Evolutionary conservation across 1,139 yeast species (phyloP).

Genomic region (Sugiyamaella pinicola): DNA sequence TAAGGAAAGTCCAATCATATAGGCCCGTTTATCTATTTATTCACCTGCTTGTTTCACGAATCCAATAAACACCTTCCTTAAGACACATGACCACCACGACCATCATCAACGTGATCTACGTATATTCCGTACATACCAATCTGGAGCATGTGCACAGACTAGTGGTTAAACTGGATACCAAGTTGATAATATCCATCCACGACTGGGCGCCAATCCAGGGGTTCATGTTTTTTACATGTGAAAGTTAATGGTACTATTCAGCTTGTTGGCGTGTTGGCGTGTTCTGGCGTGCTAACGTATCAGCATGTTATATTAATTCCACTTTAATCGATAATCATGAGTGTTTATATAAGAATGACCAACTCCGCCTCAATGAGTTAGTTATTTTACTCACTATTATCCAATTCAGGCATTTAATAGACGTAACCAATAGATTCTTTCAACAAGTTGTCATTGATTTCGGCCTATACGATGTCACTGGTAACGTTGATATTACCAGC

Average conservation of each 20-base stretch:
- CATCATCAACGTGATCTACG: too few species aligned
- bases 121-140: constrained; percentile 1
- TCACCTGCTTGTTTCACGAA: not conserved
- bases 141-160: constrained; percentile 11
- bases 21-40: not conserved
- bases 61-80: constrained; percentile 1
- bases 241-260: not conserved
- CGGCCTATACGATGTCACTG: constrained; percentile 14
- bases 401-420: not conserved
- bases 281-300: not conserved
- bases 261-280: not conserved
- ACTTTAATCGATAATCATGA: not conserved
- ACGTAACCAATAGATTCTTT: constrained; percentile 2
- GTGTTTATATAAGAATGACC: constrained; percentile 1
- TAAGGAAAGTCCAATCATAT: not conserved
- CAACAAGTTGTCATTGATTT: constrained; percentile 12
- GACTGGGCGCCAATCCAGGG: not conserved
- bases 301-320: not conserved
- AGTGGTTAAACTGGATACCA: constrained; percentile 1
- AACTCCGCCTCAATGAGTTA: not conserved
- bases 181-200: not conserved
- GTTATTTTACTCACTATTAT: too few species aligned
- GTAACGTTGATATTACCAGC: constrained; percentile 19
- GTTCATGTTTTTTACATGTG: not conserved
- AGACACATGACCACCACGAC: constrained; percentile 1